Percentiles rank a stretch among this genome's conserved stretches.
Evolutionary conservation across 1,284 basidiomycete genomes (phyloP).

Genomic region (Moesziomyces globuligerus): DNA sequence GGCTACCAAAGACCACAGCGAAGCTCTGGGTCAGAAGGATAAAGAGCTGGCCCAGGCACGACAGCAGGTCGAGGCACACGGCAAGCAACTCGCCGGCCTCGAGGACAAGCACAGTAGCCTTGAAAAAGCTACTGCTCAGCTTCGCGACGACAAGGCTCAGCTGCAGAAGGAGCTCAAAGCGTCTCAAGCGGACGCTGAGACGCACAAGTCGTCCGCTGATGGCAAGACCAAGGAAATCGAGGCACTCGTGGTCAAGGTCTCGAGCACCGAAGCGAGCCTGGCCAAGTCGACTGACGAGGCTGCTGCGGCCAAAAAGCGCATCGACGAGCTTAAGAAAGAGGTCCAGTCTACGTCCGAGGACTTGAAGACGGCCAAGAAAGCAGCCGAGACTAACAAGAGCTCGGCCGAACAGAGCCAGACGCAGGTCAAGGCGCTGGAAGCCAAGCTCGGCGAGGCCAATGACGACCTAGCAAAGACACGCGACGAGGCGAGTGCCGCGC

Average conservation of each 20-base stretch:
- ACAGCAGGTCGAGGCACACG: slow-evolving; percentile 16
- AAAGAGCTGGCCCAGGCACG: slow-evolving; percentile 17
- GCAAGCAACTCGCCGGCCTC: slow-evolving; percentile 12
- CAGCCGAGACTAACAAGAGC: slow-evolving; percentile 11
- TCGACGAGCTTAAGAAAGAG: slow-evolving; percentile 18
- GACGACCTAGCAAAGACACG: slow-evolving; percentile 9
- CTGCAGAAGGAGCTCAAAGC: slow-evolving; percentile 25
- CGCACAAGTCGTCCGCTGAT: slow-evolving; percentile 16
- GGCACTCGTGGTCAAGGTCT: slow-evolving; percentile 16
- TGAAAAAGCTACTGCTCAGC: slow-evolving; percentile 7
- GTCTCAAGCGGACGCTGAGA: slow-evolving; percentile 3
- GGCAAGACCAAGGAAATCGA: slow-evolving; percentile 17
- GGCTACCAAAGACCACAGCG: slow-evolving; percentile 12
- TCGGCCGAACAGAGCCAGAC: slow-evolving; percentile 18
- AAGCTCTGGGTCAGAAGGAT: slow-evolving; percentile 16
- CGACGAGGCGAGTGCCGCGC: slow-evolving; percentile 11
- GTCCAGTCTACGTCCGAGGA: slow-evolving; percentile 20
- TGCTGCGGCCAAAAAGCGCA: slow-evolving; percentile 12
- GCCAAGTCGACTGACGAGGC: slow-evolving; percentile 16
- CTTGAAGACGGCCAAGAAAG: slow-evolving; percentile 12
- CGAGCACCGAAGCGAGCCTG: slow-evolving; percentile 12
- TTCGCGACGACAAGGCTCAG: slow-evolving; percentile 6
- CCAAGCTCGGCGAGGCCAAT: slow-evolving; percentile 12
- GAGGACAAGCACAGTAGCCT: slow-evolving; percentile 16
- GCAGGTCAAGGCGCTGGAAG: slow-evolving; percentile 23